Evolutionary conservation across 1,284 basidiomycete species (phyloP).

Genomic region (Heliocybe sulcata): DNA sequence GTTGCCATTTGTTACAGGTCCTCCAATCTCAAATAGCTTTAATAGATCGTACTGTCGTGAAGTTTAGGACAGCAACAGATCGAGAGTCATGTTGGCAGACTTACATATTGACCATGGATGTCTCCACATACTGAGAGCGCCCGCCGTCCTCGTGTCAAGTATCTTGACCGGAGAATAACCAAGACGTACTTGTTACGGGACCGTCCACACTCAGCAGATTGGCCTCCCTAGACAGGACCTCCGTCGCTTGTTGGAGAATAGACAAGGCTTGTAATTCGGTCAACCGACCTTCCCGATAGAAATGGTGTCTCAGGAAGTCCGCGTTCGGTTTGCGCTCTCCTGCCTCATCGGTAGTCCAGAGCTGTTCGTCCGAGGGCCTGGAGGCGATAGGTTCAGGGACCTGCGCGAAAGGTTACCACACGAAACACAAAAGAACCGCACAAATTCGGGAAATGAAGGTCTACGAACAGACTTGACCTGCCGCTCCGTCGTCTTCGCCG

Average conservation of each 20-base stretch:
- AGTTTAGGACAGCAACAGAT: constrained; percentile 6
- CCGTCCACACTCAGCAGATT: constrained; percentile 86
- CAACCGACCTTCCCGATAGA: constrained; percentile 85
- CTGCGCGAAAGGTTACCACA: constrained; percentile 7
- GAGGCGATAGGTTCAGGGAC: constrained; percentile 24
- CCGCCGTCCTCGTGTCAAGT: background rate
- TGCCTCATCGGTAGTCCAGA: constrained; percentile 22
- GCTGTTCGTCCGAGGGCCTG: constrained; percentile 26
- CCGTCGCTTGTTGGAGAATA: constrained; percentile 77
- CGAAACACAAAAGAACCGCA: background rate
- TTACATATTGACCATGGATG: constrained; percentile 97
- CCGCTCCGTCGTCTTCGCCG: constrained; percentile 12
- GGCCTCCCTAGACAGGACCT: constrained; percentile 73
- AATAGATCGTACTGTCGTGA: constrained; percentile 86
- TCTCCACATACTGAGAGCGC: constrained; percentile 79
- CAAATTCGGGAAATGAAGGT: constrained; percentile 7
- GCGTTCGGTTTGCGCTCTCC: constrained; percentile 66
- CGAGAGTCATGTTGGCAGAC: constrained; percentile 20
- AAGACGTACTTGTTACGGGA: constrained; percentile 82
- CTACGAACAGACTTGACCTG: constrained; percentile 15
- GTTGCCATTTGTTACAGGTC: constrained; percentile 79
- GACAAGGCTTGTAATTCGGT: constrained; percentile 86
- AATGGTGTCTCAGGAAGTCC: constrained; percentile 87
- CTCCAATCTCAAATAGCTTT: constrained; percentile 97
- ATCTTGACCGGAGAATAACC: constrained; percentile 2